Evolutionary conservation across 306 rosid species (phyloP), one percentile per base, ranked within the genome.

Genomic region (Dryas drummondii): DNA sequence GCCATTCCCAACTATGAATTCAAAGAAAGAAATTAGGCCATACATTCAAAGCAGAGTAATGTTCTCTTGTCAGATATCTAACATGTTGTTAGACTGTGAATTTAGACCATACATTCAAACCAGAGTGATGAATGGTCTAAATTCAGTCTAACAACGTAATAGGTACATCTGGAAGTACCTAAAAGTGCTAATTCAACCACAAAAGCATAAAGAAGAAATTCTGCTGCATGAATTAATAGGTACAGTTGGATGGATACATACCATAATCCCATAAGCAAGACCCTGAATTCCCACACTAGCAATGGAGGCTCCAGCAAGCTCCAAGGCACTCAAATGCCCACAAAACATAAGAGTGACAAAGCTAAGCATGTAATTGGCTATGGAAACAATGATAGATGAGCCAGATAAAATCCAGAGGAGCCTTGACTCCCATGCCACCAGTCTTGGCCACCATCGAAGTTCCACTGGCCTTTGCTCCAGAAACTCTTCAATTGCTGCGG

Each of bases 221-320:
- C 0, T 9, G 0, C 27, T n/a, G 6, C 59, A n/a, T 57, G 63
- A 19, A 10, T 57, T 32, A 32, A 32, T 2, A 32, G 37, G 37
- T 32, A 32, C 37, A 32, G 0, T 32, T 57, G 22, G 37, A 32
- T 57, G 6, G 63, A 41, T 17, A 6, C 80, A 52, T 86, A 90
- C 93, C 96, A 91, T 91, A 12, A 91, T 91, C 0, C 91, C 96
- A 72, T 88, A 88, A 74, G 96, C 93, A 41, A 91, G 91, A 76
- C 96, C 96, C 19, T 88, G 93, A 80, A 89, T 89, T 59, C 97
- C 91, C 5, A 87, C 93, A 67, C 83, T 78, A 7, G 93, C 93
- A 11, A 91, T 74, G 5, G 96, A 86, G 22, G 96, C 96, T 2
- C 96, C 93, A 27, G 93, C 96, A 50, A 90, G 91, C 62, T 84